Evolutionary conservation across 2,329 filamentous ascomycete species (phyloP), one percentile per base, ranked within the genome.

Genomic region (Trichothecium roseum): DNA sequence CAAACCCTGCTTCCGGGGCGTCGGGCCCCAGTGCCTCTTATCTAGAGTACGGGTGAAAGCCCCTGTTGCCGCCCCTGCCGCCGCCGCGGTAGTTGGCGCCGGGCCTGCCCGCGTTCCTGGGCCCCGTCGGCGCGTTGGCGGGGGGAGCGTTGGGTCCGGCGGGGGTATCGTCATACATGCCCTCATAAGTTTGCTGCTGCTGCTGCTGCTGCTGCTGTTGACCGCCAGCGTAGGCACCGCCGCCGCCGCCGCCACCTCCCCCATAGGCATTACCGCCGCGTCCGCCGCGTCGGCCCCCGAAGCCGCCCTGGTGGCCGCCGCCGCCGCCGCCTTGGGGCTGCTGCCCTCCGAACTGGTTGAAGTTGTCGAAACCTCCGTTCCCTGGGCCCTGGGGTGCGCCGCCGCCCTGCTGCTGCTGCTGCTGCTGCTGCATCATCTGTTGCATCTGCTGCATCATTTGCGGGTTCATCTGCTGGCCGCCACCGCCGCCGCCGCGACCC

Each of bases 121-220:
- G 91, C 0, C 91, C 91, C 0, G 91, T 98, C 0, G 91, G 91
- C 5, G 91, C 76, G 43, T 73, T 74, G 37, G 59, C 64, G 2
- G 72, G 72, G 17, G 62, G 61, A 16, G 60, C 61, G 41, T 74
- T 69, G 38, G 59, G 58, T 47, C 62, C 66, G 45, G 79, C 72
- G 13, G 87, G 88, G 2, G 88, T 84, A 55, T 95, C 89, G 54
- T 96, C 89, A 57, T 95, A 96, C 87, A 94, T 94, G 51, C 89
- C 89, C 57, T 96, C 89, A 87, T 88, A 95, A 28, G 81, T 88
- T 17, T 84, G 85, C n/a, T 13, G 77, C 78, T 30, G 75, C 77
- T 20, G 30, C 13, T 20, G 29, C 15, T 16, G 20, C 22, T 17
- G 14, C 14, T 20, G 27, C 13, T 50, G 56, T 27, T 48, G 46